Conservation (phyloP, 163 green algal species). For the Scenedesmus sp. region DNA sequence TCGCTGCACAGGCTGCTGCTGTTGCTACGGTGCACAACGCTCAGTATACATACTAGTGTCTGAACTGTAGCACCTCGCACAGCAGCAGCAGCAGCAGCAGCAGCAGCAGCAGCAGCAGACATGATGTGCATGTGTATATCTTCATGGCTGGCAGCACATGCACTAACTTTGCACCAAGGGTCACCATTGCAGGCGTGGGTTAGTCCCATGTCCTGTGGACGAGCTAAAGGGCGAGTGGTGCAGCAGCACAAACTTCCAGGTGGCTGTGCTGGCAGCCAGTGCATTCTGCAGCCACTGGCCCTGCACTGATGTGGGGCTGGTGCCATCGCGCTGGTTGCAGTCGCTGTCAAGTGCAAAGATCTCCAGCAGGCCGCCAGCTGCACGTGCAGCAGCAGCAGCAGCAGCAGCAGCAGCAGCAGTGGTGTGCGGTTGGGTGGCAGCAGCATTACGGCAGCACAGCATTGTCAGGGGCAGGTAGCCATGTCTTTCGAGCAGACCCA, state of each 20-base stretch:
- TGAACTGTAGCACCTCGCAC: no score
- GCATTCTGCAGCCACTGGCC: neutral
- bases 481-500: no score
- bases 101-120: no score
- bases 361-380: constrained; percentile 22
- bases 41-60: no score
- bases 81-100: no score
- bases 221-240: neutral
- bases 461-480: neutral
- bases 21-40: no score
- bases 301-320: neutral
- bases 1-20: no score
- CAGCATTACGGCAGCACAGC: neutral
- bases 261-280: neutral
- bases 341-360: neutral
- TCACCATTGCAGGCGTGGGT: neutral
- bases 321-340: constrained; percentile 1
- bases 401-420: neutral
- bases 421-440: neutral
- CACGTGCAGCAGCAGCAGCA: neutral
- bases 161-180: neutral
- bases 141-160: no score
- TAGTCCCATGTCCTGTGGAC: neutral
- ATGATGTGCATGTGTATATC: no score
- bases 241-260: constrained; percentile 16